These are phyloP conservation scores for Litchi chinensis DNA, from an alignment of 345 rosid genomes.

Conservation along the genomic window DNA sequence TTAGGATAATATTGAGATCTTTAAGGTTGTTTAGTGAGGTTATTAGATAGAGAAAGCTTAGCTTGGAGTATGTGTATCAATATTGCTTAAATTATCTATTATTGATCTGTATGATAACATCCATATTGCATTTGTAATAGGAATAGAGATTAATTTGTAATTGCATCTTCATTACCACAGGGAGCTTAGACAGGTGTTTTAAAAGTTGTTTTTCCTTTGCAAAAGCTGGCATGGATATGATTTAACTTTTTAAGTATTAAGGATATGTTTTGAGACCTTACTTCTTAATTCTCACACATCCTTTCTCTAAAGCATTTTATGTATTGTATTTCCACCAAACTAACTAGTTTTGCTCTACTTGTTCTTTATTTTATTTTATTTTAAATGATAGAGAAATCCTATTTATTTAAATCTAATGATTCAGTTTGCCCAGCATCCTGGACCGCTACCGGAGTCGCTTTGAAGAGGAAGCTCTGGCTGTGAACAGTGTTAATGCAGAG, in stretches of 20 bases:
- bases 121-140: not conserved
- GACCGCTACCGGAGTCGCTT: slow-evolving; percentile 28
- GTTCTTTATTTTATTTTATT: not conserved
- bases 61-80: too few species aligned
- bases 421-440: slow-evolving; percentile 40
- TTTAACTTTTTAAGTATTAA: too few species aligned
- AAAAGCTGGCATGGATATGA: not conserved
- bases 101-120: too few species aligned
- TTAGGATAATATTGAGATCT: too few species aligned
- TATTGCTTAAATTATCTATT: too few species aligned
- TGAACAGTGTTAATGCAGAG: slow-evolving; percentile 23
- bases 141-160: not conserved
- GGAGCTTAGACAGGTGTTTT: not conserved
- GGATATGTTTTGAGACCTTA: not conserved
- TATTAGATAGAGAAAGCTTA: too few species aligned
- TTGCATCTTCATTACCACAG: not conserved
- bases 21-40: too few species aligned
- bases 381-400: not conserved
- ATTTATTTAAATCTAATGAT: slow-evolving; percentile 2
- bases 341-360: not conserved
- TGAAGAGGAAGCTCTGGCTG: slow-evolving; percentile 27
- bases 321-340: not conserved
- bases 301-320: not conserved
- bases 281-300: not conserved
- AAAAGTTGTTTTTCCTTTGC: not conserved